A percentile compares a stretch with the other conserved stretches of the same genome.
phyloP scores from a whole-genome alignment of 148 eudicot species.

The Rhododendron mucronatum region DNA sequence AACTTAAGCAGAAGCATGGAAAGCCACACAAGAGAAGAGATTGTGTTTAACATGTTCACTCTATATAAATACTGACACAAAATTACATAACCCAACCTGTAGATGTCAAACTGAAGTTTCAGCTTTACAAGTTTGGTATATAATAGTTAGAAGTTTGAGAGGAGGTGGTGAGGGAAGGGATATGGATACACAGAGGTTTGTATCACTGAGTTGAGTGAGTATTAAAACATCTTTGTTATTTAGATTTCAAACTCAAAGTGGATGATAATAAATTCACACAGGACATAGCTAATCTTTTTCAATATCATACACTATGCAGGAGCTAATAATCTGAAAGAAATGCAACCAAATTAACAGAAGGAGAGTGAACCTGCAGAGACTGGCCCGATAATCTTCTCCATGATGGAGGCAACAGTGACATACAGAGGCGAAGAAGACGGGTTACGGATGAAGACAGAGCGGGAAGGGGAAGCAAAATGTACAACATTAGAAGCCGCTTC shows the following conservation, averaged over 20 bases:
- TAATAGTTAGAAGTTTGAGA: neutral
- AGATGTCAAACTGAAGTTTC: neutral
- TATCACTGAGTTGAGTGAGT: neutral
- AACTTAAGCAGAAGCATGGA: neutral
- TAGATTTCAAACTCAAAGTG: neutral
- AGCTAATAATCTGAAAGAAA: neutral
- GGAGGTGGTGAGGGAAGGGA: neutral
- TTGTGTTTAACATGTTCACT: neutral
- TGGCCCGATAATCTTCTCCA: constrained; percentile 83
- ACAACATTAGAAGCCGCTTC: constrained; percentile 82
- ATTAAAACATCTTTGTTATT: neutral
- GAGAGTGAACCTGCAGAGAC: constrained; percentile 38
- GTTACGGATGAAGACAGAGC: constrained; percentile 40
- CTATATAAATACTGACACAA: neutral
- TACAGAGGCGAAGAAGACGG: constrained; percentile 48
- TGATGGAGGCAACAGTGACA: constrained; percentile 75
- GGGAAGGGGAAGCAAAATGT: constrained; percentile 57
- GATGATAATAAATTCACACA: neutral
- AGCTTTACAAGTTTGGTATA: neutral
- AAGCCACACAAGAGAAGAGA: neutral
- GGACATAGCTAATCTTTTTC: neutral
- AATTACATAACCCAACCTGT: neutral
- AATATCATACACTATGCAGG: neutral
- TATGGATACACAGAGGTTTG: neutral
- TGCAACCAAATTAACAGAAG: neutral